Evolutionary conservation across 192 early-diverging fungal genomes (phyloP).

Genomic region (Linnemannia zychae): DNA sequence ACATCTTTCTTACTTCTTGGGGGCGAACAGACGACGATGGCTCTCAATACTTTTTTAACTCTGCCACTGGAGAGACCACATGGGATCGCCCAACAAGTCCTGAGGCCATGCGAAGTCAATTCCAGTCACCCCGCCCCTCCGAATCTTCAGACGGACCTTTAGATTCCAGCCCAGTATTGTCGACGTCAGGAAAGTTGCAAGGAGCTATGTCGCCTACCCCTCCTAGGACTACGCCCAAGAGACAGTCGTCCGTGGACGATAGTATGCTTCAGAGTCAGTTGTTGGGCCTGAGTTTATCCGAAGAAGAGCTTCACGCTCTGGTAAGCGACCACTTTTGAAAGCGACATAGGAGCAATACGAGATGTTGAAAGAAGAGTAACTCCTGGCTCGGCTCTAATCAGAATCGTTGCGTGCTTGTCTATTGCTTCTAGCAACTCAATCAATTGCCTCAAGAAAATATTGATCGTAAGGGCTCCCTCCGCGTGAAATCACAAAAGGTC

Average conservation of each 20-base stretch:
- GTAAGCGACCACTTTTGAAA: neutral
- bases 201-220: slow-evolving; percentile 1
- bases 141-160: neutral
- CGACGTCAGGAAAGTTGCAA: neutral
- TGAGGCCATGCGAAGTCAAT: neutral
- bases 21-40: slow-evolving; percentile 59
- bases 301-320: slow-evolving; percentile 42
- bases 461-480: slow-evolving; percentile 57
- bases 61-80: slow-evolving; percentile 60
- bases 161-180: neutral
- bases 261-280: slow-evolving; percentile 49
- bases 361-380: too few relatives aligned
- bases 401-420: neutral
- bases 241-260: slow-evolving; percentile 39
- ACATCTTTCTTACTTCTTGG: neutral
- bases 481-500: slow-evolving; percentile 60
- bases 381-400: neutral
- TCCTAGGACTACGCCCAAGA: slow-evolving; percentile 9
- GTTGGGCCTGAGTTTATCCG: slow-evolving; percentile 32
- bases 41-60: slow-evolving; percentile 67
- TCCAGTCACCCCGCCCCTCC: neutral
- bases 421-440: slow-evolving; percentile 53
- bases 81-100: slow-evolving; percentile 61
- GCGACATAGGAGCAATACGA: neutral
- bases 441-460: slow-evolving; percentile 56